Base-by-base conservation (phyloP, 1,284 basidiomycete species). In the Melampsora americana region DNA sequence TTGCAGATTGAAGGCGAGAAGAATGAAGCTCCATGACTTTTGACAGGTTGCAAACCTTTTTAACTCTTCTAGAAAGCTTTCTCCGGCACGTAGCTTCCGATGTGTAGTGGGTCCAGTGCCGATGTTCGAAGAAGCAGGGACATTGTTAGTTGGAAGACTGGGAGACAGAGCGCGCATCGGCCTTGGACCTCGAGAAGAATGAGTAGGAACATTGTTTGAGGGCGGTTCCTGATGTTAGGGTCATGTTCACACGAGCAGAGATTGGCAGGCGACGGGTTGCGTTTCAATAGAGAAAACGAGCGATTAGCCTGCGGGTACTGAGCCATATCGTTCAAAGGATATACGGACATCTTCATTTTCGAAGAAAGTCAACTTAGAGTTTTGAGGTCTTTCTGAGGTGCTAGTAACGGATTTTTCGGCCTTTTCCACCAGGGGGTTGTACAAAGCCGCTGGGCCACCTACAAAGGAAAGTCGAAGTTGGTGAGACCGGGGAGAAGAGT, bases 401-500 rank as follows among this genome's bases (percentile, higher is more conserved):
- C 35, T 35, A 9, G 35, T 35, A 35, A 9, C 35, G 9, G 35
- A 3, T 9, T 35, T 35, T 9, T 35, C 35, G 35, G 35, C 35
- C 35, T 35, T 35, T 35, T 35, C 35, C 35, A 35, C 35, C 9
- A 35, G 3, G 9, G 35, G 35, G 9, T 35, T 35, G 35, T 35
- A 35, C 35, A 35, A 35, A 35, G 35, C 35, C 35, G 35, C 35
- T 35, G 35, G 35, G 35, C 35, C 35, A 35, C 35, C 35, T 35
- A 35, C 35, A 35, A 35, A 35, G 35, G 35, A 35, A 35, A 35
- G 35, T 35, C 35, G 35, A 35, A 35, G 35, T 4, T 35, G 3
- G 35, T 35, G 35, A 35, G 35, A 35, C 78, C 70, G 18, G 77
- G 78, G 26, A 78, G 77, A 59, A 79, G 78, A 26, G 67, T 77